Conservation (phyloP, 495 filamentous ascomycete genomes). For the Penicillium daleae region DNA sequence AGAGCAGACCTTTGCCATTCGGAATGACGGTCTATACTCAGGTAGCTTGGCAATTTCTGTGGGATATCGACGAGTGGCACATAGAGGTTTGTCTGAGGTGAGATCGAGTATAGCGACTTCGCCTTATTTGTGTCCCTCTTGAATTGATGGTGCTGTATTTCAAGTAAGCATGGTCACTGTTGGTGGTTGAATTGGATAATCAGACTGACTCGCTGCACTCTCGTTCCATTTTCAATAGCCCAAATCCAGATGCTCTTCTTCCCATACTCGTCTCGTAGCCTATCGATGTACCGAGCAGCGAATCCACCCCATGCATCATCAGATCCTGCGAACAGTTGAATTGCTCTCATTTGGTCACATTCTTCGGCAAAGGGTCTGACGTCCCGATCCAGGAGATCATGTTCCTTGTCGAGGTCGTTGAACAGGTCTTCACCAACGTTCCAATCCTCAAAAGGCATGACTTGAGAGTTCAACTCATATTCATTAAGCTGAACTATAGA, state of each 20-base stretch:
- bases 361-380: slow-evolving; percentile 86
- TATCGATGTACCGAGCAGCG: slow-evolving; percentile 74
- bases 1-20: slow-evolving; percentile 83
- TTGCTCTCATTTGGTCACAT: slow-evolving; percentile 86
- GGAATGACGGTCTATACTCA: slow-evolving; percentile 66
- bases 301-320: slow-evolving; percentile 98
- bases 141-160: slow-evolving; percentile 42
- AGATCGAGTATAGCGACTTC: slow-evolving; percentile 65
- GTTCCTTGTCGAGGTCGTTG: slow-evolving; percentile 74
- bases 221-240: slow-evolving; percentile 71
- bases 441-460: slow-evolving; percentile 86
- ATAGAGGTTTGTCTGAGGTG: slow-evolving; percentile 74
- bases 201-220: slow-evolving; percentile 57
- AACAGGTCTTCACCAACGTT: slow-evolving; percentile 83
- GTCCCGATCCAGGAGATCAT: slow-evolving; percentile 87
- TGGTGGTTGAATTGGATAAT: background rate
- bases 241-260: slow-evolving; percentile 86
- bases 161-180: background rate
- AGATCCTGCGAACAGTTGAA: slow-evolving; percentile 76
- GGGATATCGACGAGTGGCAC: slow-evolving; percentile 73
- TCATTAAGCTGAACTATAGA: slow-evolving; percentile 89
- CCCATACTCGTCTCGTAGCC: slow-evolving; percentile 85
- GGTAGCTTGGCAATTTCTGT: slow-evolving; percentile 56
- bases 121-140: slow-evolving; percentile 70
- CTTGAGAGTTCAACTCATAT: slow-evolving; percentile 74